Evolutionary conservation across 352 stramenopile species (phyloP).

Genomic region (Phytophthora gonapodyides): DNA sequence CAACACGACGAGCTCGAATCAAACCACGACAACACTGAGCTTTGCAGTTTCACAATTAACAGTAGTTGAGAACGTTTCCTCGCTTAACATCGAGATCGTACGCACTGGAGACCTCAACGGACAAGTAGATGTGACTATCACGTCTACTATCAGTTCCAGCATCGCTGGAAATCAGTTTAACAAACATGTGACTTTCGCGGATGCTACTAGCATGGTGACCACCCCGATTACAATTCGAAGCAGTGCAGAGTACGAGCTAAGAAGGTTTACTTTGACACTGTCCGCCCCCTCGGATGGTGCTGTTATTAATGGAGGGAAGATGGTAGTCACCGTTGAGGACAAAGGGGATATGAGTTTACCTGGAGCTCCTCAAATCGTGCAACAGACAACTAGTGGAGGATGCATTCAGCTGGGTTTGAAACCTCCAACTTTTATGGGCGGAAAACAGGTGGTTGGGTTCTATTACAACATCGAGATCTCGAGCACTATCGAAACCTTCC

Average conservation of each 20-base stretch:
- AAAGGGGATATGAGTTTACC: slow-evolving; percentile 49
- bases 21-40: slow-evolving; percentile 27
- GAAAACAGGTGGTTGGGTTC: neutral
- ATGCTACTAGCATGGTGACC: slow-evolving; percentile 14
- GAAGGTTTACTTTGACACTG: slow-evolving; percentile 37
- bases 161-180: slow-evolving; percentile 32
- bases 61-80: slow-evolving; percentile 26
- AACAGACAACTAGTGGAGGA: slow-evolving; percentile 29
- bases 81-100: slow-evolving; percentile 13
- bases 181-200: slow-evolving; percentile 34
- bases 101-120: slow-evolving; percentile 19
- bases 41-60: slow-evolving; percentile 25
- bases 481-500: neutral
- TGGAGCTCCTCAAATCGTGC: slow-evolving; percentile 20
- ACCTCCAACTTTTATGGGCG: slow-evolving; percentile 34
- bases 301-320: slow-evolving; percentile 7
- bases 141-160: slow-evolving; percentile 38
- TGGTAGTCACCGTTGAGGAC: slow-evolving; percentile 39
- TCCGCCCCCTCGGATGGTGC: slow-evolving; percentile 35
- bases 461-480: slow-evolving; percentile 27
- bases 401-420: slow-evolving; percentile 35
- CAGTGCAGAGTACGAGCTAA: slow-evolving; percentile 38
- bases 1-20: slow-evolving; percentile 28
- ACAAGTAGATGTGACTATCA: slow-evolving; percentile 29
- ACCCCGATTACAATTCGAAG: slow-evolving; percentile 32